Evolutionary conservation across 352 stramenopile species (phyloP).

Genomic region (Globisporangium takayamanum): DNA sequence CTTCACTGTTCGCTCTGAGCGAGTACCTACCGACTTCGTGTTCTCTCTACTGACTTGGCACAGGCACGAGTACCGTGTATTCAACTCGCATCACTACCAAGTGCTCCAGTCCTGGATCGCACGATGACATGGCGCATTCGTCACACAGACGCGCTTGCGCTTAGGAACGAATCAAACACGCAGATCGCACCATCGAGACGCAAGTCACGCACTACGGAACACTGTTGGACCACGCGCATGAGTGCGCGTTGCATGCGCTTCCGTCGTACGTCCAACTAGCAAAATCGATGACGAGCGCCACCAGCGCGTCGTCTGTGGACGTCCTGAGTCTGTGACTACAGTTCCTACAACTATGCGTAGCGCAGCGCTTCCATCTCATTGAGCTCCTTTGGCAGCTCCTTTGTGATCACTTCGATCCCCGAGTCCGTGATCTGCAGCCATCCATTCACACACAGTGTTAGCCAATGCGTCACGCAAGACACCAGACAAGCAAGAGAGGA

Average conservation of each 20-base stretch:
- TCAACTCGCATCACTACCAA: conserved; percentile 38
- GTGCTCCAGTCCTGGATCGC: conserved; percentile 36
- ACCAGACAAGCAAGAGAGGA: neutral
- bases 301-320: neutral
- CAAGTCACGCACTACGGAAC: neutral
- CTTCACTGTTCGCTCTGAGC: no score
- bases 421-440: conserved; percentile 54
- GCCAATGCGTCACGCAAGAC: neutral
- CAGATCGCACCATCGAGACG: no score
- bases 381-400: conserved; percentile 62
- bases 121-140: neutral
- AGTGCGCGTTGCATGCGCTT: no score
- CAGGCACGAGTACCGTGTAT: conserved; percentile 41
- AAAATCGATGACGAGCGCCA: neutral
- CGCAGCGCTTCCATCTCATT: conserved; percentile 59
- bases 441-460: neutral
- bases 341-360: conserved; percentile 4
- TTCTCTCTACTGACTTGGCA: neutral
- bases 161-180: neutral
- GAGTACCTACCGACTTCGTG: neutral
- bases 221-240: neutral
- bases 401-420: conserved; percentile 71
- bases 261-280: neutral
- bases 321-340: no score
- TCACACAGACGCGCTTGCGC: neutral